Evolutionary conservation across 805 yeast genomes (phyloP).

Genomic region (Starmera caribaea): DNA sequence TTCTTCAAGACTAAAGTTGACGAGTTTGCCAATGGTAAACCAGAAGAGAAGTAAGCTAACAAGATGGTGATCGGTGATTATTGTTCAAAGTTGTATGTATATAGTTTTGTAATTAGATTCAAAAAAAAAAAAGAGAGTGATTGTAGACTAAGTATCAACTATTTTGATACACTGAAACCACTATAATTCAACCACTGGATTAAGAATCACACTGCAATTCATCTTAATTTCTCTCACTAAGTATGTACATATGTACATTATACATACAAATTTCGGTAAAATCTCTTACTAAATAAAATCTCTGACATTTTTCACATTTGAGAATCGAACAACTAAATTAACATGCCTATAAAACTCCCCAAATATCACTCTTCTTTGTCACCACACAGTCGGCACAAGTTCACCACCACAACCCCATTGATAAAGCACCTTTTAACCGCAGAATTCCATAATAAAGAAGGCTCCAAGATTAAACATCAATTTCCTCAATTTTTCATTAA

Average conservation of each 20-base stretch:
- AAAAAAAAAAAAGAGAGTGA: too few relatives aligned
- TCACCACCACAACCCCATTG: slow-evolving; percentile 18
- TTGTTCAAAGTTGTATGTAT: background rate
- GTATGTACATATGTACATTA: too few relatives aligned
- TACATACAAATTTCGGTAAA: too few relatives aligned
- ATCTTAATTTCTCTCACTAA: too few relatives aligned
- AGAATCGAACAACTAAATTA: background rate
- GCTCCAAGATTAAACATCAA: slow-evolving; percentile 56
- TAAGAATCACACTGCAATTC: too few relatives aligned
- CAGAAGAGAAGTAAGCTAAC: background rate
- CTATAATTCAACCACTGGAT: too few relatives aligned
- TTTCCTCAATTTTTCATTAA: slow-evolving; percentile 38
- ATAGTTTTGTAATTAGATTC: too few relatives aligned
- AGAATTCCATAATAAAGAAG: slow-evolving; percentile 71
- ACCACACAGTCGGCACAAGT: too few relatives aligned
- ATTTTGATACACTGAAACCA: too few relatives aligned
- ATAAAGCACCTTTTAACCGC: slow-evolving; percentile 56
- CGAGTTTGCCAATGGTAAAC: background rate
- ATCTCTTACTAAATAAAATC: too few relatives aligned
- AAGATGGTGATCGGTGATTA: background rate
- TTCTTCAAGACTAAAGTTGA: slow-evolving; percentile 1
- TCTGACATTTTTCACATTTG: background rate
- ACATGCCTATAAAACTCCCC: background rate
- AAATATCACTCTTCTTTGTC: background rate
- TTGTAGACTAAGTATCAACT: too few relatives aligned